phyloP scores from a whole-genome alignment of 2,329 filamentous ascomycete species.

The Fusarium sp. region DNA sequence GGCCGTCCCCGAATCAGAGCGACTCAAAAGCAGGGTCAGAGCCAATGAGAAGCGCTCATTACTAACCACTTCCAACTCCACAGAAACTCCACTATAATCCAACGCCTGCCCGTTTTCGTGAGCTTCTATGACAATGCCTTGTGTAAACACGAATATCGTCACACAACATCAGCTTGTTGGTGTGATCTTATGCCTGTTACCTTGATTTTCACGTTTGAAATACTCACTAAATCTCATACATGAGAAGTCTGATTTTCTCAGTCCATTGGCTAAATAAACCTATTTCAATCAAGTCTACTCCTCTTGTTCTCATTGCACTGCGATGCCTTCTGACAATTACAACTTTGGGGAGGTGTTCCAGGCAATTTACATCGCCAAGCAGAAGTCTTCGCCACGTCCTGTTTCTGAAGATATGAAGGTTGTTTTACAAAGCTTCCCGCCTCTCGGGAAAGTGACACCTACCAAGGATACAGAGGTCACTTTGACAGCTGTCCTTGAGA shows the following conservation, averaged over 20 bases:
- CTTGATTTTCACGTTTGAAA: neutral
- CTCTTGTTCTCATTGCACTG: conserved; percentile 10
- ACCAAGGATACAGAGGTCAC: conserved; percentile 58
- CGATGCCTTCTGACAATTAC: conserved; percentile 44
- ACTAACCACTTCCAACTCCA: conserved; percentile 40
- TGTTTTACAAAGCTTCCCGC: conserved; percentile 67
- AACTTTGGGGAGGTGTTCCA: conserved; percentile 51
- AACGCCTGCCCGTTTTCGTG: conserved; percentile 33
- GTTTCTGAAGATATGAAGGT: conserved; percentile 49
- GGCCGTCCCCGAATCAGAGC: conserved; percentile 53
- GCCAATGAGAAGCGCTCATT: conserved; percentile 51
- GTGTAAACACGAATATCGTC: conserved; percentile 5
- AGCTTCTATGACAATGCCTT: conserved; percentile 4
- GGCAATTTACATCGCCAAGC: conserved; percentile 50
- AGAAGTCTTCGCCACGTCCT: conserved; percentile 45
- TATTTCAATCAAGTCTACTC: conserved; percentile 4
- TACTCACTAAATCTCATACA: neutral
- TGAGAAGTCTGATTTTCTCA: neutral
- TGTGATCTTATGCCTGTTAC: neutral
- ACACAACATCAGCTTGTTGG: conserved; percentile 3
- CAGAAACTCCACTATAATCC: conserved; percentile 21
- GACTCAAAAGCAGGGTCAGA: conserved; percentile 8
- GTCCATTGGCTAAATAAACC: conserved; percentile 17
- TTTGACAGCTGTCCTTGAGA: conserved; percentile 77
- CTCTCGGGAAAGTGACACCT: conserved; percentile 78